A percentile compares a stretch with the other conserved stretches of the same genome.
Evolutionary conservation across 78 protist genomes (phyloP).

Genomic region (Bodo saltans): DNA sequence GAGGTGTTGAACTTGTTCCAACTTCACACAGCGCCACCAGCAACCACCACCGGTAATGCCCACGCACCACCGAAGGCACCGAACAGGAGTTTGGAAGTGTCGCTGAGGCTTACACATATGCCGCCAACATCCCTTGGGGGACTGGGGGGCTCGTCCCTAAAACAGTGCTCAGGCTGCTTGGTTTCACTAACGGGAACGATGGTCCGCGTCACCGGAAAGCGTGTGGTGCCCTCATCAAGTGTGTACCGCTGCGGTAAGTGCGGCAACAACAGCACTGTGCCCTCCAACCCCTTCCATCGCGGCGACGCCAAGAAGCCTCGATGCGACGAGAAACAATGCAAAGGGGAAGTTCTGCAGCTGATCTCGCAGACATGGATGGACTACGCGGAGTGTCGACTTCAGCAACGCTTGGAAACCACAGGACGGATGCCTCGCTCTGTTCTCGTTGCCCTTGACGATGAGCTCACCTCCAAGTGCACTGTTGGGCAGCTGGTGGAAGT

Average conservation of each 20-base stretch:
- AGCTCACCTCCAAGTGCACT: slow-evolving; percentile 76
- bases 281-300: neutral
- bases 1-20: no score
- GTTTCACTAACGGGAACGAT: neutral
- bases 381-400: neutral
- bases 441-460: slow-evolving; percentile 68
- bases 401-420: neutral
- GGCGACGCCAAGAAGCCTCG: neutral
- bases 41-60: no score
- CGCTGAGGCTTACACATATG: no score
- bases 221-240: neutral
- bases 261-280: neutral
- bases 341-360: neutral
- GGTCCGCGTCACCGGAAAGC: neutral
- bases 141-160: no score
- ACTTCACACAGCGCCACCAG: no score
- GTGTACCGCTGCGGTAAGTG: neutral
- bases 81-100: no score
- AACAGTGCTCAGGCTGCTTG: no score
- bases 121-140: no score
- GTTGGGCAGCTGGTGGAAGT: slow-evolving; percentile 88
- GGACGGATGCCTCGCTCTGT: slow-evolving; percentile 86
- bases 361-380: neutral
- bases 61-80: no score
- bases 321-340: neutral